Evolutionary conservation across 1,139 yeast species (phyloP).

Genomic region (Yamadazyma sp.): DNA sequence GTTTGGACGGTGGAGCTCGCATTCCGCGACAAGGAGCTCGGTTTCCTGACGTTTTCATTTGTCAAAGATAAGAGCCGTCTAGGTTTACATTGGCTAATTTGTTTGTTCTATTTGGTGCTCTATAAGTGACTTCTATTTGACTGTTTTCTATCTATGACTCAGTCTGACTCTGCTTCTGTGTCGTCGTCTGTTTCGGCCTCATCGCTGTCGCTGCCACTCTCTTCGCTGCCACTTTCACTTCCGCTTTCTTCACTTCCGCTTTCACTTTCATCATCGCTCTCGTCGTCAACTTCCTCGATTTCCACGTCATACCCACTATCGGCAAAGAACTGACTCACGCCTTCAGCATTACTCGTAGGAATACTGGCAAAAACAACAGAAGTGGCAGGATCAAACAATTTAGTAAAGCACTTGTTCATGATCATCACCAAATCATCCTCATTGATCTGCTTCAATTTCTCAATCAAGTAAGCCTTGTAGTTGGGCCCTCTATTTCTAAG

Average conservation of each 20-base stretch:
- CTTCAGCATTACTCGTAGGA: slow-evolving; percentile 62
- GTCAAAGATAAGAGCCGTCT: neutral
- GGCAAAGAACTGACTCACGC: slow-evolving; percentile 47
- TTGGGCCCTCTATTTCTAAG: slow-evolving; percentile 71
- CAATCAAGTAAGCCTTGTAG: slow-evolving; percentile 50
- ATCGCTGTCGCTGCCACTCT: slow-evolving; percentile 1
- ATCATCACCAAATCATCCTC: slow-evolving; percentile 55
- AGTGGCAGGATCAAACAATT: slow-evolving; percentile 54
- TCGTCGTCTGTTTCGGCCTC: neutral
- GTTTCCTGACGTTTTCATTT: neutral
- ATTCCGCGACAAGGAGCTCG: neutral
- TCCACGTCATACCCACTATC: slow-evolving; percentile 60
- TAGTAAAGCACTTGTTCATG: slow-evolving; percentile 58
- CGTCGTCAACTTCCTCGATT: slow-evolving; percentile 55
- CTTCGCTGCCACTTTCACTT: slow-evolving; percentile 6
- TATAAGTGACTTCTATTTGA: no score
- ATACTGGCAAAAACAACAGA: slow-evolving; percentile 72
- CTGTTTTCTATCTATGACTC: no score
- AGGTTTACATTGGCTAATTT: no score
- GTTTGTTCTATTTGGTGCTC: no score
- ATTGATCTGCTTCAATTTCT: slow-evolving; percentile 51
- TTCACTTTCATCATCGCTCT: slow-evolving; percentile 28
- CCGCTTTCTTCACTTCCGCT: slow-evolving; percentile 27
- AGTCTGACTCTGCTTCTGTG: neutral
- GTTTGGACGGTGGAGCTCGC: neutral